Base-by-base conservation (phyloP, 2,329 filamentous ascomycete species). In the Stagonosporopsis chrysanthemi region DNA sequence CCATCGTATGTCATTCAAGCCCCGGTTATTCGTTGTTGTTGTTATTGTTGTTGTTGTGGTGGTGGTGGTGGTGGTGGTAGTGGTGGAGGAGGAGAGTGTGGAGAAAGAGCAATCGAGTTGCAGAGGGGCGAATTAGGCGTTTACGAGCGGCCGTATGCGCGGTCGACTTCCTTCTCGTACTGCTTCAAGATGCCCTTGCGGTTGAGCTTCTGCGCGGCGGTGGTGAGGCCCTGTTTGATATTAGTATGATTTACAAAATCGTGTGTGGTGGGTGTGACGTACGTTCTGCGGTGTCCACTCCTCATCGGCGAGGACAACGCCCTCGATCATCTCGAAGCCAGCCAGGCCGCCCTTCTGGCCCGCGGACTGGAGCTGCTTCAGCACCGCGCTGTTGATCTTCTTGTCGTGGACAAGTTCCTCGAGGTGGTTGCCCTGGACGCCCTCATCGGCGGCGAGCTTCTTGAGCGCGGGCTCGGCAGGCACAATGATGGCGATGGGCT, bases 251-350 rank as follows among this genome's bases (percentile, higher is more conserved):
- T 12, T 8, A 6, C 29, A 17, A 26, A 4, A 26, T 9, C 7
- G 23, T 6, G 17, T 41, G 12, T 24, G n/a, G 12, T 19, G 8
- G 48, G 14, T 9, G 56, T 19, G 17, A 84, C 90, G 88, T 81
- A 94, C 91, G 73, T 88, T 95, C 57, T 87, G 84, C 50, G 92
- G 90, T 52, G 89, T 94, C 92, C 92, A 96, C 77, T 96, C 92
- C 72, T 94, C 91, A 63, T 94, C 90, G 0, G 88, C 87, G 54
- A 96, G 76, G 24, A 94, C 90, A 19, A 94, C 88, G 47, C 88
- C 90, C 28, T 87, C 84, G 38, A 96, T 83, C 61, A 89, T 87
- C 81, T 96, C 91, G 58, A 95, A 88, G 9, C 85, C 81, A 1
- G 81, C 80, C 44, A 96, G 80, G 19, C 89, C 89, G 28, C 86